Conservation (phyloP, 2,329 filamentous ascomycete species). For the Venturia pyrina region DNA sequence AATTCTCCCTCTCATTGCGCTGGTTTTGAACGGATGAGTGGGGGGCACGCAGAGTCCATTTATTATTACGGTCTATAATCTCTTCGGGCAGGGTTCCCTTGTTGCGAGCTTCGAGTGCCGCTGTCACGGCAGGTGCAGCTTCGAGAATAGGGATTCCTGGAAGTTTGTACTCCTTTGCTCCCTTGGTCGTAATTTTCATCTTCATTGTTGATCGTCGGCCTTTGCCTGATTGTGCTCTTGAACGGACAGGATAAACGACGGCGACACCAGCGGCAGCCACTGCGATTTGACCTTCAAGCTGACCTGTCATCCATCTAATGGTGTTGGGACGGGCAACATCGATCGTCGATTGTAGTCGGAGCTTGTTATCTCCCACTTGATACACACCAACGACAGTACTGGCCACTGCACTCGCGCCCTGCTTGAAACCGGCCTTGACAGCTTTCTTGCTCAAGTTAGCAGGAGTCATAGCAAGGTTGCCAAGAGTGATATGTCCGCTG, state of each 20-base stretch:
- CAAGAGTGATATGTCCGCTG: constrained; percentile 10
- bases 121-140: constrained; percentile 14
- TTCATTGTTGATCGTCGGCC: constrained; percentile 18
- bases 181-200: constrained; percentile 32
- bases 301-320: constrained; percentile 55
- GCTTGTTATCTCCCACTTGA: constrained; percentile 65
- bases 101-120: constrained; percentile 2
- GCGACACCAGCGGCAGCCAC: constrained; percentile 57
- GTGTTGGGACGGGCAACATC: constrained; percentile 48
- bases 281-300: constrained; percentile 49
- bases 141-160: constrained; percentile 51
- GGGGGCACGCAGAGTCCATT: constrained; percentile 9
- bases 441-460: constrained; percentile 55
- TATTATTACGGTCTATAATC: not conserved
- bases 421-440: constrained; percentile 63
- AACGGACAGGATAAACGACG: constrained; percentile 48
- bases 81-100: constrained; percentile 1
- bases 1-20: constrained; percentile 5
- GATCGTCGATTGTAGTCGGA: constrained; percentile 48
- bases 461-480: constrained; percentile 30
- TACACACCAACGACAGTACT: constrained; percentile 61
- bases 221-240: constrained; percentile 24
- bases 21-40: not conserved
- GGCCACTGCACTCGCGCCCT: constrained; percentile 61
- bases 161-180: constrained; percentile 56